Base-by-base conservation (phyloP, 139 green algal species). In the Volvox africanus region DNA sequence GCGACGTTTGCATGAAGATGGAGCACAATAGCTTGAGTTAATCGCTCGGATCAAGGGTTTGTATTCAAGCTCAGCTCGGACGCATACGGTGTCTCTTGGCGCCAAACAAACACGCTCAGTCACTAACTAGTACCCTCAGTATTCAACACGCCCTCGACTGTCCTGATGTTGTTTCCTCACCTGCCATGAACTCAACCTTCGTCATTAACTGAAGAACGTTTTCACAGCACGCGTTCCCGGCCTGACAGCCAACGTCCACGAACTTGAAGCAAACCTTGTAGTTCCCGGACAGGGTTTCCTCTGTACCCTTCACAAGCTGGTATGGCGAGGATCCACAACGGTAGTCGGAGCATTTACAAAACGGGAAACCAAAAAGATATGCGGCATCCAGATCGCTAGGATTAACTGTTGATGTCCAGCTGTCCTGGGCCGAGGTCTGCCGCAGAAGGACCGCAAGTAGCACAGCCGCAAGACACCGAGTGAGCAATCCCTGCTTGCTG, bases 111-210 rank as follows among this genome's bases (percentile, higher is more conserved):
- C 44, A 55, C 44, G 44, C 9, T 55, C 44, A 55, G 44, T 9
- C 44, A 55, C 44, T 9, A 55, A 55, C 44, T 9, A 9, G 44
- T 55, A 55, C 9, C 44, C 44, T n/a, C n/a, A n/a, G 44, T 9
- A 55, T 9, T 14, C 44, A 55, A 55, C 44, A 9, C 9, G 44
- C 44, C 5, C 44, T 55, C 44, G 44, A 14, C 44, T 55, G 9
- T 55, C 44, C 44, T 14, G 5, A 9, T 9, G 9, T 55, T 55
- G 9, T 55, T 33, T 35, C 55, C 81, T 21, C 9, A 76, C 81
- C 81, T 87, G 61, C n/a, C 81, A 87, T 76, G 61, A 90, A 76
- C 86, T 90, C 86, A 20, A 90, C 21, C 50, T 90, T 90, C 13
- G 35, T 77, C 86, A 90, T 76, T 0, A 36, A 11, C 12, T 62